phyloP scores from a whole-genome alignment of 2,329 filamentous ascomycete genomes.

The Reticulascus tulasneorum region DNA sequence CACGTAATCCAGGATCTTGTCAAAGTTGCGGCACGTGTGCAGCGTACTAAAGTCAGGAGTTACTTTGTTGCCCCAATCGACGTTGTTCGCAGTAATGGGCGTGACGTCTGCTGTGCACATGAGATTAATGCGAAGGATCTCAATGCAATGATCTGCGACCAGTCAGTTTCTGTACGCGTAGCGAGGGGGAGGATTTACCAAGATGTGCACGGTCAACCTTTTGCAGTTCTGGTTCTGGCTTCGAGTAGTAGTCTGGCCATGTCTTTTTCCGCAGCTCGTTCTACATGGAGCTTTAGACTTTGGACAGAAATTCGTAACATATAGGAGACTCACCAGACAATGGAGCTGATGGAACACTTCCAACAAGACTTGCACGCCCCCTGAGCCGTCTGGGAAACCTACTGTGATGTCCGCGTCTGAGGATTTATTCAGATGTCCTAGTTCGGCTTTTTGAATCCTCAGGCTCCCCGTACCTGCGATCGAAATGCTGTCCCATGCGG shows the following conservation, averaged over 20 bases:
- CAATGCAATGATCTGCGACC: conserved; percentile 15
- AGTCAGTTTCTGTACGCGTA: conserved; percentile 12
- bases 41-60: conserved; percentile 15
- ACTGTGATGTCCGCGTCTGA: conserved; percentile 1
- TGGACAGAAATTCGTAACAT: background rate
- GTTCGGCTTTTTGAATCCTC: background rate
- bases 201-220: too few species aligned
- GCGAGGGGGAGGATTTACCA: too few species aligned
- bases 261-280: conserved; percentile 14
- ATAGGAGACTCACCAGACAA: conserved; percentile 7
- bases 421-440: conserved; percentile 3
- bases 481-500: conserved; percentile 7
- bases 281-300: background rate
- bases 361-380: conserved; percentile 9
- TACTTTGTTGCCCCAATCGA: background rate
- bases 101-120: conserved; percentile 16
- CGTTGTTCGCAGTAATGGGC: conserved; percentile 7
- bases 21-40: conserved; percentile 16
- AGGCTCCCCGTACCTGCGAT: background rate
- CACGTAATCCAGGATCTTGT: conserved; percentile 14
- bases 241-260: conserved; percentile 10
- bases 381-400: conserved; percentile 1
- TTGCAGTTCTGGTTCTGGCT: conserved; percentile 2
- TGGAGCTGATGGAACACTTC: conserved; percentile 15
- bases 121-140: conserved; percentile 13